Conservation (phyloP, 495 filamentous ascomycete species). For the Penicillium cinerascens region DNA sequence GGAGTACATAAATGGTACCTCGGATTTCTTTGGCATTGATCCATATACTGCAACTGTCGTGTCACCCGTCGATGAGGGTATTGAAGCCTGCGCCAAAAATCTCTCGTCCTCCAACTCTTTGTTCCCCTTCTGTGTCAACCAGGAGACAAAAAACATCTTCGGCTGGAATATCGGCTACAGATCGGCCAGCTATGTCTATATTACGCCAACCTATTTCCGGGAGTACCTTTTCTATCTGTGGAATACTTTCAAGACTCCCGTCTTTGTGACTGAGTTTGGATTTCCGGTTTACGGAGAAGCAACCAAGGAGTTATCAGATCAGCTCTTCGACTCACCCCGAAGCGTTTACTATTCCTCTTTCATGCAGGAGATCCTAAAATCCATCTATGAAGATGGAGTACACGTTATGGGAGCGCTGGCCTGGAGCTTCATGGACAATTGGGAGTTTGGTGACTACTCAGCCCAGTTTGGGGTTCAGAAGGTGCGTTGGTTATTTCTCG, state of each 20-base stretch:
- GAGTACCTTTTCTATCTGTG: conserved; percentile 41
- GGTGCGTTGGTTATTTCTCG: neutral
- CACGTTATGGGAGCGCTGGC: conserved; percentile 44
- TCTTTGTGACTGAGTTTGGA: conserved; percentile 41
- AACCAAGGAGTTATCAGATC: conserved; percentile 27
- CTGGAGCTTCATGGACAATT: conserved; percentile 46
- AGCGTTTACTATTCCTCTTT: conserved; percentile 41
- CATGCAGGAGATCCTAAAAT: conserved; percentile 42
- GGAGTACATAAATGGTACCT: conserved; percentile 28
- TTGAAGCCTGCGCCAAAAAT: conserved; percentile 34
- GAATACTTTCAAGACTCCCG: conserved; percentile 38
- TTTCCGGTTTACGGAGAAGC: conserved; percentile 36
- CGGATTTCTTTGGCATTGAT: conserved; percentile 47
- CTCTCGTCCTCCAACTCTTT: conserved; percentile 21
- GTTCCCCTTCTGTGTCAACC: conserved; percentile 40
- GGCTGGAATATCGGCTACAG: conserved; percentile 43
- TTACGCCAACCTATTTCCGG: conserved; percentile 40
- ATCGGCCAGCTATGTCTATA: conserved; percentile 25
- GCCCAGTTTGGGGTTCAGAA: conserved; percentile 42
- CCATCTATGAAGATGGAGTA: conserved; percentile 43
- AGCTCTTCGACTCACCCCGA: conserved; percentile 38
- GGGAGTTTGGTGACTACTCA: conserved; percentile 43
- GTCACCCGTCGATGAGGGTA: conserved; percentile 31
- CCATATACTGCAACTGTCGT: conserved; percentile 45
- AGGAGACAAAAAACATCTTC: conserved; percentile 31